A percentile compares a stretch with the other conserved stretches of the same genome.
These are phyloP conservation scores for Lasiosphaeria miniovina DNA, from an alignment of 495 filamentous ascomycete species.

Conservation along the genomic window DNA sequence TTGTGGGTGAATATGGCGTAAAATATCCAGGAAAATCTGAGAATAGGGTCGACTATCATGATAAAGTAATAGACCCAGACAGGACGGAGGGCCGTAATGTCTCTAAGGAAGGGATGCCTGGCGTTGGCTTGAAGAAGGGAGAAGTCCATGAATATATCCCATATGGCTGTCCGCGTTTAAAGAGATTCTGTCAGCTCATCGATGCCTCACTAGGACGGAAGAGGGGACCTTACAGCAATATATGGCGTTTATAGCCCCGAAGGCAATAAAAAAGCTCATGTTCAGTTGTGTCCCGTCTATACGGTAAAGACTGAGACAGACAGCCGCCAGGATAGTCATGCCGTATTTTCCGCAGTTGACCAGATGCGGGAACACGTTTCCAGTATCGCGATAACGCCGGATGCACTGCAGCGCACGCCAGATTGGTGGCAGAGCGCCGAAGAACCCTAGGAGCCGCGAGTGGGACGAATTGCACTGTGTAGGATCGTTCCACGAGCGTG, in stretches of 20 bases:
- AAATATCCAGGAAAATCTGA: slow-evolving; percentile 94
- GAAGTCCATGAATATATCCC: slow-evolving; percentile 98
- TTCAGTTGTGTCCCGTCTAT: slow-evolving; percentile 56
- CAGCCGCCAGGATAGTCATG: slow-evolving; percentile 76
- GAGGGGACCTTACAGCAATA: slow-evolving; percentile 63
- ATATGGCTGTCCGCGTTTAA: slow-evolving; percentile 54
- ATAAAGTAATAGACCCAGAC: slow-evolving; percentile 80
- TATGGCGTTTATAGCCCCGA: slow-evolving; percentile 72
- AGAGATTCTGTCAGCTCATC: slow-evolving; percentile 2
- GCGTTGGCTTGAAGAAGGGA: slow-evolving; percentile 74
- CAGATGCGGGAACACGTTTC: slow-evolving; percentile 85
- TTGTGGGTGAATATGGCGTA: slow-evolving; percentile 80
- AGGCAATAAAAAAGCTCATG: slow-evolving; percentile 70
- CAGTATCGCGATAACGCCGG: slow-evolving; percentile 82
- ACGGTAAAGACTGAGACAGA: slow-evolving; percentile 75
- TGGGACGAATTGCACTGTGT: slow-evolving; percentile 78
- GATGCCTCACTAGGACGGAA: background rate
- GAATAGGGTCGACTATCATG: slow-evolving; percentile 79
- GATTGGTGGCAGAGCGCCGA: slow-evolving; percentile 76
- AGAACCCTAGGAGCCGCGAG: slow-evolving; percentile 81
- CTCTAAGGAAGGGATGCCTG: slow-evolving; percentile 66
- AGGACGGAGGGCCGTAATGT: slow-evolving; percentile 71
- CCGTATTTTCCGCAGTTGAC: slow-evolving; percentile 90
- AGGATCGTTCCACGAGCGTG: slow-evolving; percentile 67
- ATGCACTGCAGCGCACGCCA: slow-evolving; percentile 90